Base-by-base conservation (phyloP, 306 rosid genomes). In the Medicago ruthenica region DNA sequence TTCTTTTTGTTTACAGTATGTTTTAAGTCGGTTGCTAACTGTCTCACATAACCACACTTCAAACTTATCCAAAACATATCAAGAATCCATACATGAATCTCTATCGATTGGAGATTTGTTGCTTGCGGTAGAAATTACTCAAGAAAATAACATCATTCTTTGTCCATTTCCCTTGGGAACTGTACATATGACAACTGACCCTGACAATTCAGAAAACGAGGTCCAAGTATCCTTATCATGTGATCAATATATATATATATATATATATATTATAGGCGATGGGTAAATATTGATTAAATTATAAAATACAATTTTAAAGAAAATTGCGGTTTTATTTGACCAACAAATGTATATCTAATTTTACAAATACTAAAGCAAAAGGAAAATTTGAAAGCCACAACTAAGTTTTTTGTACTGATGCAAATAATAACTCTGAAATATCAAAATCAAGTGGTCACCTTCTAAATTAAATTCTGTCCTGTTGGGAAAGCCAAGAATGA, bases 371-470 rank as follows among this genome's bases (percentile, higher is more conserved):
- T 50, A 3, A 50, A 20, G 24, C 9, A 54, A 12, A 54, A 18
- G 61, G 9, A 54, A 53, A 54, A 18, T 54, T 54, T 54, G 61
- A 54, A 54, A 54, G 27, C 61, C 21, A 50, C 9, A 50, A 50
- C 57, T 16, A 7, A 50, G 57, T n/a, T n/a, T 50, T 50, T 50
- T 50, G 57, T 50, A 50, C 57, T 9, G 21, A 15, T 34, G 37
- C 7, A 34, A 34, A 34, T 34, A 34, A 34, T 34, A 5, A 34
- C 37, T 34, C 1, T 50, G 57, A n/a, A n/a, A 15, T 1, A 50
- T 50, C 9, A 50, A 50, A 15, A n/a, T 50, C 18, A 50, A 50
- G 20, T 15, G 20, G 21, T 50, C 55, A 3, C 37, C 7, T 5
- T 34, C 37, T 34, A 34, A 34, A 34, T 34, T 34, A 34, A 34